Evolutionary conservation across 768 basidiomycete species (phyloP).

Genomic region (Russula earlei): DNA sequence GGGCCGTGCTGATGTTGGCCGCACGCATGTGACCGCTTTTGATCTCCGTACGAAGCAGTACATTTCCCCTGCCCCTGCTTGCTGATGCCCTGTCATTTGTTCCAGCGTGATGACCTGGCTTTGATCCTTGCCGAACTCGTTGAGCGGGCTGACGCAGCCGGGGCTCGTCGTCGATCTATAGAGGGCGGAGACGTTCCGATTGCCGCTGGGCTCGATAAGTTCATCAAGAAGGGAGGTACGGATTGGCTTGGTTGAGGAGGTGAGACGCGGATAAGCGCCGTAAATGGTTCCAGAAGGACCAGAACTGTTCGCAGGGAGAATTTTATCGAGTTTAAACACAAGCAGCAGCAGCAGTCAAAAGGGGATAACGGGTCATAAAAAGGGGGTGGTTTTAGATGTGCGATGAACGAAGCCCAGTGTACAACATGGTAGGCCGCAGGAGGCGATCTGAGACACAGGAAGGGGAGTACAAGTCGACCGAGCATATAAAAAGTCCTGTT

Average conservation of each 20-base stretch:
- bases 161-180: slow-evolving; percentile 45
- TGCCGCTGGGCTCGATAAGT: slow-evolving; percentile 38
- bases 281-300: too few species aligned
- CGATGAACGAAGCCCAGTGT: too few species aligned
- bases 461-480: too few species aligned
- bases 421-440: too few species aligned
- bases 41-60: slow-evolving; percentile 36
- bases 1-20: slow-evolving; percentile 44
- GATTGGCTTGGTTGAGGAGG: slow-evolving; percentile 21
- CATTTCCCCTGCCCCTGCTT: background rate
- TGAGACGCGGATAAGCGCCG: too few species aligned
- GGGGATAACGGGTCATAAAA: too few species aligned
- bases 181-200: slow-evolving; percentile 43
- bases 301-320: too few species aligned
- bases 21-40: slow-evolving; percentile 37
- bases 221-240: slow-evolving; percentile 41
- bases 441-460: too few species aligned
- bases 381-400: too few species aligned
- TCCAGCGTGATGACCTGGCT: slow-evolving; percentile 52
- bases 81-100: background rate
- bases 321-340: too few species aligned
- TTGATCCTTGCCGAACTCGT: slow-evolving; percentile 36
- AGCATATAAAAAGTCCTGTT: too few species aligned
- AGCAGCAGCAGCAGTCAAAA: too few species aligned
- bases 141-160: slow-evolving; percentile 43